Conservation (phyloP, 345 rosid species). For the Rhodamnia rubescens region DNA sequence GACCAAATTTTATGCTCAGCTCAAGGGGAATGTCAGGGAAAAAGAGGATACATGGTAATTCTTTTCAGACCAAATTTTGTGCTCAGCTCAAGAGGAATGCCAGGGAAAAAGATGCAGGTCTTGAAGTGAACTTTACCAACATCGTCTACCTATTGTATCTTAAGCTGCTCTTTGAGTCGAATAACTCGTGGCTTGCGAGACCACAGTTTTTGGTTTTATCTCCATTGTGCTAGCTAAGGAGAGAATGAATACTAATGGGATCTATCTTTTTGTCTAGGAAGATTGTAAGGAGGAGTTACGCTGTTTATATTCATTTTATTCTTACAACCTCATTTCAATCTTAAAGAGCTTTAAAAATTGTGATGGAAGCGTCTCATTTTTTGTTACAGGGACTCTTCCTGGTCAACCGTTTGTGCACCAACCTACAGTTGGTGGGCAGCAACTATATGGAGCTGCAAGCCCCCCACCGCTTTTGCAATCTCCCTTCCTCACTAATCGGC, state of each 20-base stretch:
- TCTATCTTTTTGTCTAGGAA: background rate
- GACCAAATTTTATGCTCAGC: background rate
- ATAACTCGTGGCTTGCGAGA: background rate
- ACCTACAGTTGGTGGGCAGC: slow-evolving; percentile 1
- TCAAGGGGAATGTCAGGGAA: no score
- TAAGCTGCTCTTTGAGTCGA: background rate
- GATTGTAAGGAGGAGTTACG: background rate
- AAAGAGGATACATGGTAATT: background rate
- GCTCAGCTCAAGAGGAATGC: background rate
- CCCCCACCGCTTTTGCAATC: slow-evolving; percentile 4
- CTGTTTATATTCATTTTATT: background rate
- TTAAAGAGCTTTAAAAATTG: background rate
- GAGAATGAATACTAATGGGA: background rate
- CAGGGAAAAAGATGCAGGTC: background rate
- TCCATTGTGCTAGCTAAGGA: background rate
- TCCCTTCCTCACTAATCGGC: slow-evolving; percentile 1
- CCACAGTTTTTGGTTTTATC: background rate
- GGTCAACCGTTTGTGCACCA: slow-evolving; percentile 4
- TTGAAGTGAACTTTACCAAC: background rate
- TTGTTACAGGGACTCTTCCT: slow-evolving; percentile 3
- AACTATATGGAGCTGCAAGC: slow-evolving; percentile 1
- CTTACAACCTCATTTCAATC: background rate
- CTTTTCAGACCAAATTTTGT: background rate
- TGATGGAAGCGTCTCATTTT: background rate
- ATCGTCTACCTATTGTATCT: background rate